phyloP scores from a whole-genome alignment of 352 stramenopile species.

The Phytophthora lateralis region DNA sequence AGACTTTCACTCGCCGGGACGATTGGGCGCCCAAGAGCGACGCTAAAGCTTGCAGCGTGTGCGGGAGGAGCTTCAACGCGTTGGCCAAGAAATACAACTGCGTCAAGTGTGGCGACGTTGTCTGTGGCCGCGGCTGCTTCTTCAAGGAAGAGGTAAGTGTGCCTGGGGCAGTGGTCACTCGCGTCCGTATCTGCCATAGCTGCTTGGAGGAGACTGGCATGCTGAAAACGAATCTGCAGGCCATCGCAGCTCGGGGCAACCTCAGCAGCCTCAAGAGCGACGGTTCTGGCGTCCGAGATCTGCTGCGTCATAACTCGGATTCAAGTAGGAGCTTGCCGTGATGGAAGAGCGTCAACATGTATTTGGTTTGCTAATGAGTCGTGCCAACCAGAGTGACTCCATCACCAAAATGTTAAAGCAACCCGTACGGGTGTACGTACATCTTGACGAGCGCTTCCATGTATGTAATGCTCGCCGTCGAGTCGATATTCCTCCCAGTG shows the following conservation, averaged over 20 bases:
- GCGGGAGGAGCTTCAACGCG: conserved; percentile 28
- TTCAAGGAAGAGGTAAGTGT: conserved; percentile 44
- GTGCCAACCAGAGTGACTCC: no score
- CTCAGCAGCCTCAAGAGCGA: conserved; percentile 31
- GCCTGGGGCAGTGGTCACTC: conserved; percentile 37
- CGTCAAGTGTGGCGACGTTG: conserved; percentile 32
- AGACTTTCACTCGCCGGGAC: conserved; percentile 35
- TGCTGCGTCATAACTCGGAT: conserved; percentile 22
- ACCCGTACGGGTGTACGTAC: conserved; percentile 3
- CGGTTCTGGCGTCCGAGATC: conserved; percentile 25
- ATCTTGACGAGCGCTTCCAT: conserved; percentile 22
- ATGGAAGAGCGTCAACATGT: background rate
- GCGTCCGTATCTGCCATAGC: conserved; percentile 37
- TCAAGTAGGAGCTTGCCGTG: conserved; percentile 5
- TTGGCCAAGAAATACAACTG: conserved; percentile 42
- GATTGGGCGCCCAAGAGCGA: conserved; percentile 40
- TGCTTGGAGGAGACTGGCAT: conserved; percentile 31
- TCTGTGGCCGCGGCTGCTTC: conserved; percentile 30
- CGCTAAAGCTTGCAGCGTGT: conserved; percentile 32
- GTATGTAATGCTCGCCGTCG: conserved; percentile 14
- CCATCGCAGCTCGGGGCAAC: conserved; percentile 20
- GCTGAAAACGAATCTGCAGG: conserved; percentile 18
- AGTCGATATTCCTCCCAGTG: conserved; percentile 12
- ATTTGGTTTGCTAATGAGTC: background rate
- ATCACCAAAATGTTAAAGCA: no score